Base-by-base conservation (phyloP, 2,329 filamentous ascomycete species). In the Rhytidhysteron rufulum region DNA sequence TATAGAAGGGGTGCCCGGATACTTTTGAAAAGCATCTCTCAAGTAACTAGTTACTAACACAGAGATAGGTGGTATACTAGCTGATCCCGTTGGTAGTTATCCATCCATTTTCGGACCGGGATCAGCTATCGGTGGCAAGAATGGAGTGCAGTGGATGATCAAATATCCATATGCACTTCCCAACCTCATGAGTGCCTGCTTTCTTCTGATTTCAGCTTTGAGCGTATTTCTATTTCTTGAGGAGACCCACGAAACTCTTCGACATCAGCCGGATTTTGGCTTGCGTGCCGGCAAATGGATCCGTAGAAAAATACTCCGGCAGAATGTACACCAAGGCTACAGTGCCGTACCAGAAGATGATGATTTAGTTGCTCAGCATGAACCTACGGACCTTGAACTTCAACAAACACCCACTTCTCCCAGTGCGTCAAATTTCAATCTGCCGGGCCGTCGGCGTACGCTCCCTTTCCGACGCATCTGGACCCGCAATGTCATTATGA, bases 161-260 rank as follows among this genome's bases (percentile, higher is more conserved):
- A 64, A 67, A 36, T 87, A 80, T 62, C 84, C 84, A 0, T 88
- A 83, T 63, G 82, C 82, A 1, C 65, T 88, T 29, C 85, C 85
- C 0, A 86, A 85, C 52, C 62, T 88, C 1, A 67, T 86, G 36
- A 86, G 80, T 52, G 80, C 79, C 2, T 45, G 74, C 0, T 80
- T 84, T 41, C 72, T 88, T 9, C 59, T 78, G 3, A 54, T 69
- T 2, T 78, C 80, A 0, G 72, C 77, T 0, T 36, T 75, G 4
- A 66, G 73, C 2, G 73, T 85, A 2, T 68, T 84, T 41, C 68
- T 87, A 18, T 82, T 80, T 10, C 70, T 88, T 1, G 82, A 88
- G 58, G 84, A 87, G 47, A 74, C 71, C 0, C 60, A 66, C 33
- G 69, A 73, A 27, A 49, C 64, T 4, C 50, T 65, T 37, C 64